Base-by-base conservation (phyloP, 2,329 filamentous ascomycete species). In the Conoideocrella luteorostrata region DNA sequence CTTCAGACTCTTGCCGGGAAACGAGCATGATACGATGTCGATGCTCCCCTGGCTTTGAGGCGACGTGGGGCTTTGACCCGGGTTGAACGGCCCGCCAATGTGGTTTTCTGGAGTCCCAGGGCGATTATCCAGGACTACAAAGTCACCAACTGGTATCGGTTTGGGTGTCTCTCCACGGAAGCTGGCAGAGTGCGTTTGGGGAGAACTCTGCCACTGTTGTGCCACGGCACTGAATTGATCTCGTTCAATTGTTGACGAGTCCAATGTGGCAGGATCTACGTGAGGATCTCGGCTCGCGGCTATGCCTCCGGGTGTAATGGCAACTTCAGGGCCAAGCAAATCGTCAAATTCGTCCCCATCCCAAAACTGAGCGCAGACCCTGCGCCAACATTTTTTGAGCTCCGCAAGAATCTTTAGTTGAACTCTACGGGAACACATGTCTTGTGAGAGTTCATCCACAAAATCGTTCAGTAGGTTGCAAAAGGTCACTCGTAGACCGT, bases 381-480 rank as follows among this genome's bases (percentile, higher is more conserved):
- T 79, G 61, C 90, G 83, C 93, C 93, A 98, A 60, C 93, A 97
- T 61, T 95, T 94, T 64, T 98, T 98, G 49, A 98, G 70, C 64
- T 98, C 93, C 23, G 85, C 82, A 28, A 98, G 73, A 51, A 97
- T 95, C 63, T 96, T 96, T 47, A 95, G 53, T 40, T 77, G 77
- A 2, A 77, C 73, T 50, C 77, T 79, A 12, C 66, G 64, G 18
- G 62, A 66, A 28, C 59, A 56, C 2, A 60, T 54, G 15, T 74
- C 67, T 33, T 69, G 62, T 1, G 69, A 68, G 7, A 82, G 58
- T 47, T 82, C 78, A 13, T 73, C 68, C 4, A 78, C 73, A 36
- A 83, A 74, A 39, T 73, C 69, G 60, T 97, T 96, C 46, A 96
- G 73, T 7, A 89, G 72, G 24, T 81, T 72, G 64, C 91, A 96